Evolutionary conservation across 177 flowering plant genomes (phyloP).

Genomic region (Vitis hybrid): DNA sequence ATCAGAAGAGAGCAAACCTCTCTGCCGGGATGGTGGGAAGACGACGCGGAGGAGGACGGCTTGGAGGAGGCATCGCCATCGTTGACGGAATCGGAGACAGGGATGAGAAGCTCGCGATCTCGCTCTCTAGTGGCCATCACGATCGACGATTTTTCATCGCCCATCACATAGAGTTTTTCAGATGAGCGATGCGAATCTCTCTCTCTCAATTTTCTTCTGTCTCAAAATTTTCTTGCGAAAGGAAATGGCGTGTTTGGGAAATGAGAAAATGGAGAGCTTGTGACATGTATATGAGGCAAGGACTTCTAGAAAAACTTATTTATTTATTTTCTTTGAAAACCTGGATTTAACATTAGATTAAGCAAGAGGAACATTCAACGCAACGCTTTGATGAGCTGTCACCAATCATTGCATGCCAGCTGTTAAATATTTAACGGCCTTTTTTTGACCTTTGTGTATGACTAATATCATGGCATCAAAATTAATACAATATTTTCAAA

Average conservation of each 20-base stretch:
- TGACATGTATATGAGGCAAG: background rate
- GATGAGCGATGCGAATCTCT: background rate
- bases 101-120: slow-evolving; percentile 91
- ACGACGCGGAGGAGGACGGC: slow-evolving; percentile 58
- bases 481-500: too few species aligned
- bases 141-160: slow-evolving; percentile 64
- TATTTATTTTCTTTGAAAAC: background rate
- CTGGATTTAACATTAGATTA: background rate
- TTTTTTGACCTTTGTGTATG: too few species aligned
- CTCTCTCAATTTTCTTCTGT: background rate
- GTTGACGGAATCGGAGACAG: slow-evolving; percentile 58
- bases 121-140: slow-evolving; percentile 67
- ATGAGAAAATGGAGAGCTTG: background rate
- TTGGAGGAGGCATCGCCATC: slow-evolving; percentile 45
- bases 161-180: slow-evolving; percentile 40
- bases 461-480: too few species aligned
- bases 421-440: too few species aligned
- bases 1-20: slow-evolving; percentile 47
- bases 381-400: slow-evolving; percentile 9
- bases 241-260: background rate
- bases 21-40: slow-evolving; percentile 71
- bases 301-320: slow-evolving; percentile 3
- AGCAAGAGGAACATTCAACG: background rate
- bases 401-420: slow-evolving; percentile 1
- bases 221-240: background rate